Percentiles rank a stretch among this genome's conserved stretches.
Conservation (phyloP, 495 filamentous ascomycete genomes). For the Corynascus novoguineensis region DNA sequence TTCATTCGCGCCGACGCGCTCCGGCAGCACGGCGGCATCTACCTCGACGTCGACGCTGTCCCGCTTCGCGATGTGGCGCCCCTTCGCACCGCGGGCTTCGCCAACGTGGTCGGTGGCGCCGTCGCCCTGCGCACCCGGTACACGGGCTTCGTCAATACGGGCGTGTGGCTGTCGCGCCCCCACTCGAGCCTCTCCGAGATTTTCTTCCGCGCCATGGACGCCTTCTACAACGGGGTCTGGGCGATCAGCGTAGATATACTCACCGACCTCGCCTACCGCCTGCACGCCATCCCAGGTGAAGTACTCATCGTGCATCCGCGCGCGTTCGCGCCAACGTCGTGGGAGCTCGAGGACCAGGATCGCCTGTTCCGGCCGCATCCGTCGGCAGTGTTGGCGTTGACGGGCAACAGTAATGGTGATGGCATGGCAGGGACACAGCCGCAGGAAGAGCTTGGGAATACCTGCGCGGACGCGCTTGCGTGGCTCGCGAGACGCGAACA, state of each 20-base stretch:
- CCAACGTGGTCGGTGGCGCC: conserved; percentile 18
- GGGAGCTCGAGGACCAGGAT: conserved; percentile 15
- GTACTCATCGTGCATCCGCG: conserved; percentile 17
- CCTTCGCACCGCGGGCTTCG: conserved; percentile 20
- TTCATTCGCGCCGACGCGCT: conserved; percentile 18
- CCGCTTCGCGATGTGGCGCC: conserved; percentile 17
- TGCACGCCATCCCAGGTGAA: conserved; percentile 14
- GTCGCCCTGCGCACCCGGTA: conserved; percentile 8
- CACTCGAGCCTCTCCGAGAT: conserved; percentile 15
- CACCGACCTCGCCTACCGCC: conserved; percentile 19
- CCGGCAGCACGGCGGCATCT: conserved; percentile 18
- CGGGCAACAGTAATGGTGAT: neutral
- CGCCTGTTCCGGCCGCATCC: conserved; percentile 7
- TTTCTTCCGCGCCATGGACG: conserved; percentile 10
- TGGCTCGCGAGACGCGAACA: conserved; percentile 16
- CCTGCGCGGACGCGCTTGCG: conserved; percentile 16
- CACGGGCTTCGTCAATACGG: conserved; percentile 22
- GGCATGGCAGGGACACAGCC: neutral
- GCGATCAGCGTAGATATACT: conserved; percentile 19
- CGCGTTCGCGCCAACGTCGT: conserved; percentile 21
- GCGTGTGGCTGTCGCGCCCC: conserved; percentile 18
- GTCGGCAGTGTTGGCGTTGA: neutral
- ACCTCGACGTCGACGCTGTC: conserved; percentile 21
- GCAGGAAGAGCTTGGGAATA: neutral
- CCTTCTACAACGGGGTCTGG: conserved; percentile 20